Percentiles rank a stretch among this genome's conserved stretches.
Evolutionary conservation across 2,329 filamentous ascomycete species (phyloP).

Genomic region (Talaromyces verruculosus): DNA sequence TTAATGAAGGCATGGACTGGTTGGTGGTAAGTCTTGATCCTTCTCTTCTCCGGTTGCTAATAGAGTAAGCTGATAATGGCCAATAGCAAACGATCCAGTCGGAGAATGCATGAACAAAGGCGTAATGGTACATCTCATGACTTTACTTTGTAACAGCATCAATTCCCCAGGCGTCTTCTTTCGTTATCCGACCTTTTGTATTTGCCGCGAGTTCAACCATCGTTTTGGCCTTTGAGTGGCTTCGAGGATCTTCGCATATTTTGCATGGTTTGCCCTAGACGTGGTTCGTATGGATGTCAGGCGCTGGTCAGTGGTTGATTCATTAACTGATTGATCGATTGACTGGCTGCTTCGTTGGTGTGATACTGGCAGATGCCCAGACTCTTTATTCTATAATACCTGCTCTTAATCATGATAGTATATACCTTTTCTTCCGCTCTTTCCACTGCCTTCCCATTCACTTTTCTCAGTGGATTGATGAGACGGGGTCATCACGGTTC

Average conservation of each 20-base stretch:
- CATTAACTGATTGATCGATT: neutral
- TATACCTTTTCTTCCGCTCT: slow-evolving; percentile 8
- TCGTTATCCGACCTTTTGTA: slow-evolving; percentile 8
- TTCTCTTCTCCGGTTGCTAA: neutral
- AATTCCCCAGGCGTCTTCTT: slow-evolving; percentile 19
- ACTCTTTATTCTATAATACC: neutral
- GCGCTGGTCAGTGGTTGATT: neutral
- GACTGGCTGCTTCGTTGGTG: neutral
- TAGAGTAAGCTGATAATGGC: neutral
- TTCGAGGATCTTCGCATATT: neutral
- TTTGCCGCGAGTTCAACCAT: neutral
- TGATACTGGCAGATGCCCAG: slow-evolving; percentile 7
- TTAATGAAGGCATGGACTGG: slow-evolving; percentile 99
- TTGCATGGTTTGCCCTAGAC: slow-evolving; percentile 9
- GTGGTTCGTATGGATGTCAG: slow-evolving; percentile 5
- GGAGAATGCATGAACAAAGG: slow-evolving; percentile 42
- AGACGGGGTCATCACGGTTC: neutral
- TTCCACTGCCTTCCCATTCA: neutral
- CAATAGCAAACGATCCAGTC: slow-evolving; percentile 46
- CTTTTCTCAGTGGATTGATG: neutral
- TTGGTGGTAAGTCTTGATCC: slow-evolving; percentile 66
- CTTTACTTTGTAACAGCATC: slow-evolving; percentile 20
- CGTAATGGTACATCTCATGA: slow-evolving; percentile 26
- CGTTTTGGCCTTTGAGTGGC: neutral
- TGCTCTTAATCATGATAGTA: slow-evolving; percentile 14